Evolutionary conservation across 176 grass and related monocot genomes (phyloP).

Genomic region (Secale cereale): DNA sequence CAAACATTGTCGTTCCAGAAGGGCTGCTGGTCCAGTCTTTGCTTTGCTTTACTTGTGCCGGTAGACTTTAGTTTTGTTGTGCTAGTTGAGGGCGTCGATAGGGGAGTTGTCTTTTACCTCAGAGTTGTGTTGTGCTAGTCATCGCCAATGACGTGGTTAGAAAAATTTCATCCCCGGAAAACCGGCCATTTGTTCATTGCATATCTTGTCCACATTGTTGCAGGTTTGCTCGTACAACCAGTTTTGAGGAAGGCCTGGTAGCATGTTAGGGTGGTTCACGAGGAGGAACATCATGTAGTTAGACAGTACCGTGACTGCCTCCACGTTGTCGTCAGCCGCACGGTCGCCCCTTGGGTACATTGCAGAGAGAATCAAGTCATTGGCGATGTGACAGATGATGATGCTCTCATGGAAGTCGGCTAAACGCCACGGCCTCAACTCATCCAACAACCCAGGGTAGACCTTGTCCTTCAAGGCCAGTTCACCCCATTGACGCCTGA

Average conservation of each 20-base stretch:
- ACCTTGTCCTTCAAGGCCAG: background rate
- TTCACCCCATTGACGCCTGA: background rate
- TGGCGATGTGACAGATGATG: constrained; percentile 1
- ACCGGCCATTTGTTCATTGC: background rate
- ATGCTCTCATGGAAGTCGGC: background rate
- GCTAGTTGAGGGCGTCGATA: too few relatives aligned
- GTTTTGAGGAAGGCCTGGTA: constrained; percentile 15
- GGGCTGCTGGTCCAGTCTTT: too few relatives aligned
- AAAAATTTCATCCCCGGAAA: background rate
- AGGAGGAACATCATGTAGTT: constrained; percentile 31
- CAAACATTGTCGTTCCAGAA: too few relatives aligned
- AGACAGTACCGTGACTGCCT: background rate
- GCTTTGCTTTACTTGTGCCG: too few relatives aligned
- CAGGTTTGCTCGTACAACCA: background rate
- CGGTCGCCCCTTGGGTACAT: background rate
- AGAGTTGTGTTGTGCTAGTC: too few relatives aligned
- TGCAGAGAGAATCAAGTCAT: background rate
- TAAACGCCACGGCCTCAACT: background rate
- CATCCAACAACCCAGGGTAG: background rate
- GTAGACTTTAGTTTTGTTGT: too few relatives aligned
- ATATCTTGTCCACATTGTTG: background rate
- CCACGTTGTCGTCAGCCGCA: background rate
- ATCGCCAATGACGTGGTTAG: too few relatives aligned
- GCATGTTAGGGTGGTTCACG: background rate
- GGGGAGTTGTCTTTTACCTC: too few relatives aligned